These are phyloP conservation scores for Blastocystis sp. DNA, from an alignment of 352 stramenopile genomes.

Conservation along the genomic window DNA sequence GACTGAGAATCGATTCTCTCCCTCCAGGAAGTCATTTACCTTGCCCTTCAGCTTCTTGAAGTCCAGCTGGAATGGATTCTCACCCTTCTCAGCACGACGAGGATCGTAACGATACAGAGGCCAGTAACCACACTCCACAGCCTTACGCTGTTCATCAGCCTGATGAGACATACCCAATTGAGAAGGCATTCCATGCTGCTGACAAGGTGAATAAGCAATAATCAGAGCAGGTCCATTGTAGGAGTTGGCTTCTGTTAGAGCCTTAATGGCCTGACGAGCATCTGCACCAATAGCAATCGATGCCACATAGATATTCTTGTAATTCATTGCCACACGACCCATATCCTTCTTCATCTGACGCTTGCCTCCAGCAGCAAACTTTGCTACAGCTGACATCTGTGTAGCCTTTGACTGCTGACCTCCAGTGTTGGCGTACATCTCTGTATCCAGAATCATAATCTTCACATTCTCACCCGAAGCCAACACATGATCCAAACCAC, in stretches of 20 bases:
- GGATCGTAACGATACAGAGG: too few species aligned
- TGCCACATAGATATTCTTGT: slow-evolving; percentile 49
- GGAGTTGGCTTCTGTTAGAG: not conserved
- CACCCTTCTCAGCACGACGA: too few species aligned
- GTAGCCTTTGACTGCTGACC: too few species aligned
- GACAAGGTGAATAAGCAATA: not conserved
- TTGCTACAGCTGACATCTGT: too few species aligned
- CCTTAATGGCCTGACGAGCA: not conserved
- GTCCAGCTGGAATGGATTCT: too few species aligned
- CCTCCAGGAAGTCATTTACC: slow-evolving; percentile 37
- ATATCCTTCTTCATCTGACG: too few species aligned
- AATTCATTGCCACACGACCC: too few species aligned
- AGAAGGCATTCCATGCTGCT: slow-evolving; percentile 32
- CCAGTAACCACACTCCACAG: too few species aligned
- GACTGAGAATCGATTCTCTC: slow-evolving; percentile 12
- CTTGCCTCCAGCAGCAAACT: too few species aligned
- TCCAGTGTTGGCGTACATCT: too few species aligned
- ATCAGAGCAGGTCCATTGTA: too few species aligned
- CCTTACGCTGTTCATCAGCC: slow-evolving; percentile 8
- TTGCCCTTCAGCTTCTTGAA: too few species aligned
- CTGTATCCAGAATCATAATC: slow-evolving; percentile 71
- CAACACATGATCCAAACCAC: slow-evolving; percentile 70
- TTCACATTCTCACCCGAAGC: slow-evolving; percentile 71
- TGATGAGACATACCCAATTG: slow-evolving; percentile 29
- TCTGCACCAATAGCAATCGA: slow-evolving; percentile 48